Percentiles rank a stretch among this genome's conserved stretches.
These are phyloP conservation scores for Fomitopsis schrenkii DNA, from an alignment of 1,284 basidiomycete genomes.

Conservation along the genomic window DNA sequence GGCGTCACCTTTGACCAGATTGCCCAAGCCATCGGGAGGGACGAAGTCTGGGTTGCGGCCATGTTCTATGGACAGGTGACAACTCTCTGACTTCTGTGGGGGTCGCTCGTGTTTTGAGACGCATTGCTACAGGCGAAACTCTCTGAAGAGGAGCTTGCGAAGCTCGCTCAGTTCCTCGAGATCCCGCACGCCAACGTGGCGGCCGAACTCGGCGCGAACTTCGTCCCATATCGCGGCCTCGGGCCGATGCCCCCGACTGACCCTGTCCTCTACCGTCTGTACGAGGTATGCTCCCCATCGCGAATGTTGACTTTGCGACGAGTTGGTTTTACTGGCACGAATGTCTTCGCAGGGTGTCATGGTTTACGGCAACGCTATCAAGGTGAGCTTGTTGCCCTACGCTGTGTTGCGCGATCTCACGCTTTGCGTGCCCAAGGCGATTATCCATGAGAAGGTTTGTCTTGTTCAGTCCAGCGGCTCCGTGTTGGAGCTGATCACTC, in stretches of 20 bases:
- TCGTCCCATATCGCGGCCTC: slow-evolving; percentile 71
- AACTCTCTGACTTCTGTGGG: slow-evolving; percentile 11
- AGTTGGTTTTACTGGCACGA: background rate
- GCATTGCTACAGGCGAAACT: slow-evolving; percentile 58
- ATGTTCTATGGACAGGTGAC: slow-evolving; percentile 80
- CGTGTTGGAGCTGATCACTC: background rate
- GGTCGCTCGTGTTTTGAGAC: background rate
- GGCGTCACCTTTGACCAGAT: slow-evolving; percentile 74
- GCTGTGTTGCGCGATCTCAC: slow-evolving; percentile 1
- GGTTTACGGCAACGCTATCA: slow-evolving; percentile 81
- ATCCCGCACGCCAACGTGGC: slow-evolving; percentile 37
- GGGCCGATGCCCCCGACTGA: slow-evolving; percentile 71
- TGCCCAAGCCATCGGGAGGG: slow-evolving; percentile 64
- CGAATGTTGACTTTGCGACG: background rate
- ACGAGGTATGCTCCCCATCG: slow-evolving; percentile 51
- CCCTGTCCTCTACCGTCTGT: slow-evolving; percentile 82
- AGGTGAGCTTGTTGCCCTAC: slow-evolving; percentile 37
- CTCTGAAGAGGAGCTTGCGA: slow-evolving; percentile 51
- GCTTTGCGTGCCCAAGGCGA: slow-evolving; percentile 39
- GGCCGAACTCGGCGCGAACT: slow-evolving; percentile 55
- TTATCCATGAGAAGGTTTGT: slow-evolving; percentile 80
- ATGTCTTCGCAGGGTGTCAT: slow-evolving; percentile 50
- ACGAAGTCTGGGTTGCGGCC: slow-evolving; percentile 88
- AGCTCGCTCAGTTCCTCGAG: slow-evolving; percentile 50
- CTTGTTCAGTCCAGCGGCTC: too few relatives aligned